Evolutionary conservation across 2,329 filamentous ascomycete genomes (phyloP), one percentile per base, ranked within the genome.

Genomic region (Monosporascus sp.): DNA sequence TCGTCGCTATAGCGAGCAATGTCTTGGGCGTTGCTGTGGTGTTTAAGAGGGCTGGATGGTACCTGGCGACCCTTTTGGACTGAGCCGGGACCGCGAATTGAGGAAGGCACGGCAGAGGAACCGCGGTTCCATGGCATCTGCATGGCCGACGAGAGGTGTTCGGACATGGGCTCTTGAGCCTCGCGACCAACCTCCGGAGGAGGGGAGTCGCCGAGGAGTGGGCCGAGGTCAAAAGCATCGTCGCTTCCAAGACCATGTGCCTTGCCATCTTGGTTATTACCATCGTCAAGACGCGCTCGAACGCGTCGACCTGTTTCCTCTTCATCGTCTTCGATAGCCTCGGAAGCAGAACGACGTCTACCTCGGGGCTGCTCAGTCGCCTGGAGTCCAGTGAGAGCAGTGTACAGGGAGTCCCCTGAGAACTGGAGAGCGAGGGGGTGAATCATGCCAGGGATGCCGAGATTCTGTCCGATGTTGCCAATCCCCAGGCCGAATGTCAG

Each of bases 151-250:
- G 77, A 79, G 46, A 81, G 80, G 50, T 86, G 81, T 54, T 95
- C 88, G 5, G 83, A 81, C 50, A 94, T 78, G 7, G 82, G 80
- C 1, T 81, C 78, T 1, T 77, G 80, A 1, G 81, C 87, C 43
- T 89, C 82, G 70, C 69, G 65, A 24, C 68, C 69, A 15, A 68
- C 54, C 51, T 71, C 69, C 3, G 60, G 59, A 22, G 51, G 52
- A 36, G 48, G 55, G n/a, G 31, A 35, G 31, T 55, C 54, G 14
- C 60, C 51, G 25, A 25, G 49, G 45, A 58, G 56, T 5, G 56
- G 51, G 9, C 61, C 58, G 17, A 53, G 50, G 24, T 60, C 35
- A 31, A 65, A 52, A 36, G 55, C 41, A 36, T 63, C 58, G 0
- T 66, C 68, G 37, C 66, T 66, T 7, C 66, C 65, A 5, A 57